These are phyloP conservation scores for Haberlea rhodopensis DNA, from an alignment of 257 asterid species.

Conservation along the genomic window DNA sequence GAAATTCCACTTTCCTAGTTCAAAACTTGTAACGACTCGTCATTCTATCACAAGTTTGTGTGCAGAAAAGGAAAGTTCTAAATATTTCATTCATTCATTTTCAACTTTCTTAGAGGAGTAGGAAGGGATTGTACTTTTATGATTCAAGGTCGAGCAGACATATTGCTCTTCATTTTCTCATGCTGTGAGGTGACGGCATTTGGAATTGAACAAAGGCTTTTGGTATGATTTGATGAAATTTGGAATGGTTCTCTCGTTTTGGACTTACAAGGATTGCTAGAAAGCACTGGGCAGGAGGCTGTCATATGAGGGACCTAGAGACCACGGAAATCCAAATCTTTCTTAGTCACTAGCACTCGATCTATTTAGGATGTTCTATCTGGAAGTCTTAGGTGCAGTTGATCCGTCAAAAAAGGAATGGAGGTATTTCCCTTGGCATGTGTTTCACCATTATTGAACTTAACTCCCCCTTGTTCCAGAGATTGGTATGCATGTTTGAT, in stretches of 20 bases:
- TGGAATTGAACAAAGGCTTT: conserved; percentile 10
- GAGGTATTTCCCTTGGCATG: background rate
- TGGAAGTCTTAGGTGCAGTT: background rate
- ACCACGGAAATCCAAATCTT: too few relatives aligned
- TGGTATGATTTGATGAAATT: background rate
- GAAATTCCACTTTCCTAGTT: conserved; percentile 49
- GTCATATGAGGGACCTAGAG: background rate
- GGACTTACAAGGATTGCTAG: conserved; percentile 9
- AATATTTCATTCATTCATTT: conserved; percentile 18
- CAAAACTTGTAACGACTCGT: background rate
- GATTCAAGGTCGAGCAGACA: background rate
- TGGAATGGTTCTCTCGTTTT: background rate
- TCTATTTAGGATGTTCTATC: background rate
- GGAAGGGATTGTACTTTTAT: conserved; percentile 15
- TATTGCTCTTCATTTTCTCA: conserved; percentile 4
- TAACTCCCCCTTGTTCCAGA: background rate
- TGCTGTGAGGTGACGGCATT: conserved; percentile 7
- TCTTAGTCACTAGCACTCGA: too few relatives aligned
- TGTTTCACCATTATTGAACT: background rate
- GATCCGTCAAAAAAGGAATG: background rate
- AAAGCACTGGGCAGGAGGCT: background rate
- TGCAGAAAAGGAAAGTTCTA: conserved; percentile 20
- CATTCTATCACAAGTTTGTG: conserved; percentile 15
- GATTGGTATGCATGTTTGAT: conserved; percentile 16
- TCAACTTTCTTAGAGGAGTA: background rate